phyloP scores from a whole-genome alignment of 257 asterid genomes.

The Nicotiana obtusifolia region DNA sequence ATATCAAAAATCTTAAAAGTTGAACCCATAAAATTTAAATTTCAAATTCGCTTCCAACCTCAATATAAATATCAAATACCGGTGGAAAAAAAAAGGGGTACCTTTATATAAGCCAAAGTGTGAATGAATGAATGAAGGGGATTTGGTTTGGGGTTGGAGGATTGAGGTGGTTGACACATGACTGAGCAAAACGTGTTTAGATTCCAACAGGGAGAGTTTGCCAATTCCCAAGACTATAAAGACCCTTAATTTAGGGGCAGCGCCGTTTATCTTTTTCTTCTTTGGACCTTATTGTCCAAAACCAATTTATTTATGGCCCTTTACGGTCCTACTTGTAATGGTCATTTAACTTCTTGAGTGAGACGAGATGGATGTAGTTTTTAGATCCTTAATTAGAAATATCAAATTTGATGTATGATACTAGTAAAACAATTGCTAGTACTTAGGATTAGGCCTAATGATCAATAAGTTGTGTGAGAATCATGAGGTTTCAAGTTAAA shows the following conservation, averaged over 20 bases:
- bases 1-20: too few species aligned
- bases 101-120: background rate
- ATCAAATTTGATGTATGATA: too few species aligned
- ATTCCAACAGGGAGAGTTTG: conserved; percentile 25
- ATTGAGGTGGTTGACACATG: background rate
- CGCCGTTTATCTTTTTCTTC: conserved; percentile 32
- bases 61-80: too few species aligned
- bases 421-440: too few species aligned
- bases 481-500: too few species aligned
- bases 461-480: too few species aligned
- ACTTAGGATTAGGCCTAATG: fast-evolving
- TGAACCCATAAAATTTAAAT: too few species aligned
- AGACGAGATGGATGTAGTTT: too few species aligned
- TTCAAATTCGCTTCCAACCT: fast-evolving
- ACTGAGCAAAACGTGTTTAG: conserved; percentile 21
- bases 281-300: conserved; percentile 10
- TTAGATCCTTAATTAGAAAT: too few species aligned
- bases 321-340: background rate
- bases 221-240: conserved; percentile 27
- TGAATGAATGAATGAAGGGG: background rate
- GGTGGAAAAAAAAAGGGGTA: too few species aligned
- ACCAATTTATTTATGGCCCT: background rate
- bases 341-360: too few species aligned
- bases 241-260: conserved; percentile 31
- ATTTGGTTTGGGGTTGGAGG: background rate